A percentile compares a stretch with the other conserved stretches of the same genome.
Evolutionary conservation across 192 early-diverging fungal genomes (phyloP).

Genomic region (Lunasporangiospora selenospora): DNA sequence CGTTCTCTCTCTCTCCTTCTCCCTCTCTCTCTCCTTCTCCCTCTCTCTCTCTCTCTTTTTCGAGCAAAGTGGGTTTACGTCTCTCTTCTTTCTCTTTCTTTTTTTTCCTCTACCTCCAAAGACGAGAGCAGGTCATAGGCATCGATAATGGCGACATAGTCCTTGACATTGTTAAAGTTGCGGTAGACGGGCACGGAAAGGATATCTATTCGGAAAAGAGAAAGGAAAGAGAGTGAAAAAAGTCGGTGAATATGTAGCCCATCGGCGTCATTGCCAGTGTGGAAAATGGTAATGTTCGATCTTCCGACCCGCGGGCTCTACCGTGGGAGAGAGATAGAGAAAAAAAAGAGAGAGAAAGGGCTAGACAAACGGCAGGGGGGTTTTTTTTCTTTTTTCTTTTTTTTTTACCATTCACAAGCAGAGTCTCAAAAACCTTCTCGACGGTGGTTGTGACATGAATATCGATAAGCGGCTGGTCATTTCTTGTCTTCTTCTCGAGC

Average conservation of each 20-base stretch:
- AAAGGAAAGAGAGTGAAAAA: not conserved
- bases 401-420: conserved; percentile 48
- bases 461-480: conserved; percentile 49
- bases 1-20: not conserved
- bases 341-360: not conserved
- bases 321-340: not conserved
- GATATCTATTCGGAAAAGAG: conserved; percentile 44
- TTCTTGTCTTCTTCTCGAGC: conserved; percentile 20
- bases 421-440: conserved; percentile 62
- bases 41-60: conserved; percentile 8
- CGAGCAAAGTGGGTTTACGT: conserved; percentile 9
- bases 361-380: conserved; percentile 2
- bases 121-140: conserved; percentile 55
- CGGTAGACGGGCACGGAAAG: conserved; percentile 63
- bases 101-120: conserved; percentile 40
- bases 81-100: conserved; percentile 11
- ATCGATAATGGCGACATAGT: conserved; percentile 59
- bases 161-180: conserved; percentile 37
- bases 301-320: too few relatives aligned
- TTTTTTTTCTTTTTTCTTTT: not conserved
- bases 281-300: not conserved
- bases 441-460: conserved; percentile 56
- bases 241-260: not conserved
- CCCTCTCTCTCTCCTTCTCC: not conserved
- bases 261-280: not conserved